Evolutionary conservation across 768 basidiomycete genomes (phyloP), one percentile per base, ranked within the genome.

Genomic region (Exsudoporus frostii): DNA sequence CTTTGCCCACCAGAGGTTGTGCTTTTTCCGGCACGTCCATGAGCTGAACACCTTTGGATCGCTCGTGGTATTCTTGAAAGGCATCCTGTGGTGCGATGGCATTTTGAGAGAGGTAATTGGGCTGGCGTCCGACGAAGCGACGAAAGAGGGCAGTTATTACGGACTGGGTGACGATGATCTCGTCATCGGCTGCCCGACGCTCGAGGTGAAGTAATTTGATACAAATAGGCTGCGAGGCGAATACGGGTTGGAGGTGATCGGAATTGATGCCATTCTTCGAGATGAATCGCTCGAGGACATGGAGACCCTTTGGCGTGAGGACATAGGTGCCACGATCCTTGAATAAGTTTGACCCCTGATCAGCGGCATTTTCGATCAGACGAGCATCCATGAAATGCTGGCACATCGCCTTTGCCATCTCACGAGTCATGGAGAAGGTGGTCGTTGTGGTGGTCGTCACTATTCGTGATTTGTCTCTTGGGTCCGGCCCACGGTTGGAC

Each of bases 351-450:
- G 89, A 88, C 22, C 80, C 78, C 32, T 88, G 88, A 73, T 99
- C 97, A 17, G 91, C 84, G 15, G 93, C 96, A 68, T 98, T 98
- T 74, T 98, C 95, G 59, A 98, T 94, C 57, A 98, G 80, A 59
- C 94, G 91, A 53, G 97, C 94, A 61, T 98, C 97, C 92, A 99
- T 97, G 68, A 98, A 98, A 69, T 98, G 94, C 73, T 99, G 97
- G 75, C 92, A 91, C 88, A 99, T 98, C 32, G 92, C 93, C 76
- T 98, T 98, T 58, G 97, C 97, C 91, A 99, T 98, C 41, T 99
- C 97, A 62, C 97, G 88, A 61, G 93, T 92, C 97, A 99, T 98
- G 56, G 93, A 93, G 76, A 99, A 99, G 32, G 97, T 99, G 39
- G 97, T 99, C 6, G 97, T 98, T 7, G 97, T 99, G 0, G 97